Percentiles rank a stretch among this genome's conserved stretches.
Conservation (phyloP, 371 early-diverging fungal species). For the Mucor sp. region DNA sequence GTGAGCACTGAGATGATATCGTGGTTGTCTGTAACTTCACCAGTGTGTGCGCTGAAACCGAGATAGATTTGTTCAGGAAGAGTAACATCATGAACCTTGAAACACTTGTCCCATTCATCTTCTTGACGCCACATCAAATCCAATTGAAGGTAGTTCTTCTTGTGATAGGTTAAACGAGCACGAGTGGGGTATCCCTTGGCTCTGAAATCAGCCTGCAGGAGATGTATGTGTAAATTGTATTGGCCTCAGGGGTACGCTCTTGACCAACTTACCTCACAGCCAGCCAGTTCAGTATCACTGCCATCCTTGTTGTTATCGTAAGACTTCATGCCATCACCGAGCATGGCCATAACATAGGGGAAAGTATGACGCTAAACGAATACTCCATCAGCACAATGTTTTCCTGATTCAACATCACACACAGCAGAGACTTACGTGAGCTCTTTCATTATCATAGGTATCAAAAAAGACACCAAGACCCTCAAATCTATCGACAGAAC, state of each 20-base stretch:
- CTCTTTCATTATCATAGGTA: constrained; percentile 89
- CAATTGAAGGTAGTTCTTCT: constrained; percentile 65
- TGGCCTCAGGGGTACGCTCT: background rate
- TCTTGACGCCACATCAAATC: constrained; percentile 67
- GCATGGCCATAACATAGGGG: constrained; percentile 92
- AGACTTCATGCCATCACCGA: constrained; percentile 84
- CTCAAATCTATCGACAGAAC: constrained; percentile 82
- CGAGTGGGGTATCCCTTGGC: constrained; percentile 63
- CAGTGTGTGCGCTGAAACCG: constrained; percentile 91
- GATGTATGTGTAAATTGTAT: background rate
- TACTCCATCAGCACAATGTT: background rate
- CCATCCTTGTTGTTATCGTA: constrained; percentile 90
- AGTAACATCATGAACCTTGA: constrained; percentile 67
- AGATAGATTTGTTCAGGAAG: constrained; percentile 80
- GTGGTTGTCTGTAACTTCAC: constrained; percentile 87
- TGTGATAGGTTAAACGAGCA: constrained; percentile 80
- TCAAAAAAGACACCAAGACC: constrained; percentile 97
- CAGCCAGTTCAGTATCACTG: constrained; percentile 62
- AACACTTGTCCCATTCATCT: constrained; percentile 82
- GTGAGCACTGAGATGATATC: constrained; percentile 75
- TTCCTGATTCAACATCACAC: background rate
- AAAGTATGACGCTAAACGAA: constrained; percentile 25
- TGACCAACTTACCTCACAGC: constrained; percentile 59
- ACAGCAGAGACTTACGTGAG: constrained; percentile 57
- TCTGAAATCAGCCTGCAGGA: constrained; percentile 71